Conservation (phyloP, 2,329 filamentous ascomycete species). For the Pseudopithomyces chartarum region DNA sequence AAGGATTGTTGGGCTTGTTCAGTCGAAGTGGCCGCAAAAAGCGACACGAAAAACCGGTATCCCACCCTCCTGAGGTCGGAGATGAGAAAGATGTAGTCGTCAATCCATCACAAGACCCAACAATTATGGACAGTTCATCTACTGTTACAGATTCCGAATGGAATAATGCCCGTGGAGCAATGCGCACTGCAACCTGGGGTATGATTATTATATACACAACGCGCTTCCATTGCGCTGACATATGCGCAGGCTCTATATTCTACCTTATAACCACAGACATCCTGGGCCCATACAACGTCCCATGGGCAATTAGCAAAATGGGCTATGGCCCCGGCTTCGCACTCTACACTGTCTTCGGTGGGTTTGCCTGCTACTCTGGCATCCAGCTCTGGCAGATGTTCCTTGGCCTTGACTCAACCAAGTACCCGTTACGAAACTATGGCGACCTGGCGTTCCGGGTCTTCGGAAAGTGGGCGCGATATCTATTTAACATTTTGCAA, state of each 20-base stretch:
- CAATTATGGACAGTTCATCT: constrained; percentile 1
- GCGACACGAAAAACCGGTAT: background rate
- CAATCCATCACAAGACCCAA: constrained; percentile 2
- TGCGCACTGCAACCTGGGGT: constrained; percentile 42
- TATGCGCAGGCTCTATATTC: constrained; percentile 36
- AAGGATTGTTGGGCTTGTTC: background rate
- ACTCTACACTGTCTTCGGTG: constrained; percentile 46
- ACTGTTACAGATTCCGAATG: constrained; percentile 39
- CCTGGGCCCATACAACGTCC: constrained; percentile 43
- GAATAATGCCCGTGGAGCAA: constrained; percentile 39
- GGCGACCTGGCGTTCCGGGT: constrained; percentile 50
- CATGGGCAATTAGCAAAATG: constrained; percentile 38
- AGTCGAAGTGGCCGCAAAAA: constrained; percentile 4
- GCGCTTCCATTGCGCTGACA: background rate
- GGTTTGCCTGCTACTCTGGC: constrained; percentile 43
- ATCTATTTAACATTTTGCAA: constrained; percentile 47
- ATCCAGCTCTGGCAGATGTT: constrained; percentile 49
- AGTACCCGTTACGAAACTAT: constrained; percentile 48
- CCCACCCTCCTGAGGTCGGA: background rate
- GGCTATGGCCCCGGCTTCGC: constrained; percentile 44
- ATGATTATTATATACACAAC: background rate
- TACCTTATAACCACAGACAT: constrained; percentile 54
- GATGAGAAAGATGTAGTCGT: constrained; percentile 6
- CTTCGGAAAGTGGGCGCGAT: constrained; percentile 43
- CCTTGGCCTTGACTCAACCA: constrained; percentile 47